Conservation (phyloP, 352 stramenopile species). For the Hyaloperonospora brassicae region DNA sequence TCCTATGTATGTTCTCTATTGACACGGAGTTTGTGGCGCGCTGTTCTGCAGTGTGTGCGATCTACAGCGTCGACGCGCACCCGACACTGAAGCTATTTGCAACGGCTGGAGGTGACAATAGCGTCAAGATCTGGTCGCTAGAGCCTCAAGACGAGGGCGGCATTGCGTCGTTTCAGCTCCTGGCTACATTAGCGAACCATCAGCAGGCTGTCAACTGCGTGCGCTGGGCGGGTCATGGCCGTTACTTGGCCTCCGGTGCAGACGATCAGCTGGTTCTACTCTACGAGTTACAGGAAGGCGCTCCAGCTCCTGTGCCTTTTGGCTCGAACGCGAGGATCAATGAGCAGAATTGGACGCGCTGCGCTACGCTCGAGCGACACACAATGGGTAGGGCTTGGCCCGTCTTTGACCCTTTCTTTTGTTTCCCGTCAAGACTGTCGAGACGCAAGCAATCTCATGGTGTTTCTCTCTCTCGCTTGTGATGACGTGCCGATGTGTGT, state of each 20-base stretch:
- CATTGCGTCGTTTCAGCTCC: conserved; percentile 65
- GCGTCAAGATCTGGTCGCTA: conserved; percentile 81
- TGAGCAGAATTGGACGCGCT: conserved; percentile 80
- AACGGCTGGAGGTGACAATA: conserved; percentile 74
- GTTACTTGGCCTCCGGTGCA: conserved; percentile 74
- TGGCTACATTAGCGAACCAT: conserved; percentile 74
- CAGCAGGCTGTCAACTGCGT: conserved; percentile 84
- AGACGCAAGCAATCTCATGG: conserved; percentile 4
- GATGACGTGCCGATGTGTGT: no score
- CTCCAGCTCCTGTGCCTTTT: conserved; percentile 62
- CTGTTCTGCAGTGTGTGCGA: conserved; percentile 43
- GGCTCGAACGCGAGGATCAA: conserved; percentile 71
- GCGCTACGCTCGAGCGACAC: conserved; percentile 72
- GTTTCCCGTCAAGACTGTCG: background rate
- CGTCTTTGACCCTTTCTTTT: background rate
- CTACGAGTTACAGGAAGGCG: conserved; percentile 66
- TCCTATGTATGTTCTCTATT: conserved; percentile 3
- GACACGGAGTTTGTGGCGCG: background rate
- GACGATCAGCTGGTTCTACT: conserved; percentile 81
- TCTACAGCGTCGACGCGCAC: conserved; percentile 82
- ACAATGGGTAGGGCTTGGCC: conserved; percentile 52
- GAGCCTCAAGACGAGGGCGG: conserved; percentile 24
- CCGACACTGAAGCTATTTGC: conserved; percentile 63
- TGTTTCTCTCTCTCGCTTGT: background rate
- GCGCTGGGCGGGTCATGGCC: conserved; percentile 68